Evolutionary conservation across 305 asterid species (phyloP), one percentile per base, ranked within the genome.

Genomic region (Caryopteris hybrid): DNA sequence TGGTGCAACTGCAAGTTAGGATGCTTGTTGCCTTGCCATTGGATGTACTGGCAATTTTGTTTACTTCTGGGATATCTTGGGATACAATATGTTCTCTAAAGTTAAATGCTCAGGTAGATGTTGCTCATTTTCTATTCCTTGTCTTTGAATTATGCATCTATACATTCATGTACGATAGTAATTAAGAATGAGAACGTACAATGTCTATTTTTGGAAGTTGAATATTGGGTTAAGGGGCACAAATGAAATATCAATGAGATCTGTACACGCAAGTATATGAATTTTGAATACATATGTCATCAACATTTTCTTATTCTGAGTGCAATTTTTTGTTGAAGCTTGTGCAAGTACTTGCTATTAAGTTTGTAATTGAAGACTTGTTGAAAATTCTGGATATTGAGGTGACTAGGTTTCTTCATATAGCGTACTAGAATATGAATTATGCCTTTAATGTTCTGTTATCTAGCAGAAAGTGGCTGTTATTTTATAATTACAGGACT

Each of bases 41-140:
- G 99, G 99, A 39, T 93, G 97, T 61, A 84, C 88, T 63, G 95
- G 87, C 78, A 93, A 90, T 76, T 84, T 90, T 62, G 79, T 90
- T 2, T 78, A 71, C 83, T 80, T 93, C 72, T 90, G 97, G 97
- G 86, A 90, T 75, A 81, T 82, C 63, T 75, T 48, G 42, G 73
- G 80, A 51, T 47, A 25, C 68, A 54, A 64, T 63, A 62, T 93
- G 71, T 69, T 78, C 71, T 76, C 85, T 68, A 79, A 76, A 74
- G 92, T 93, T 71, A 71, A 70, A 68, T 80, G 84, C 69, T 63
- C 89, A 75, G 98, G 98, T 89, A 67, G 34, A 81, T 57, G 48
- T 63, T 59, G 31, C 53, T 48, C 43, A 21, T 16, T 16, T n/a
- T 12, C 11, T 53, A 48, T 29, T 51, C 60, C 29, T 7, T 39